These are phyloP conservation scores for Batrachochytrium dendrobatidis DNA, from an alignment of 371 early-diverging fungal species.

Conservation along the genomic window DNA sequence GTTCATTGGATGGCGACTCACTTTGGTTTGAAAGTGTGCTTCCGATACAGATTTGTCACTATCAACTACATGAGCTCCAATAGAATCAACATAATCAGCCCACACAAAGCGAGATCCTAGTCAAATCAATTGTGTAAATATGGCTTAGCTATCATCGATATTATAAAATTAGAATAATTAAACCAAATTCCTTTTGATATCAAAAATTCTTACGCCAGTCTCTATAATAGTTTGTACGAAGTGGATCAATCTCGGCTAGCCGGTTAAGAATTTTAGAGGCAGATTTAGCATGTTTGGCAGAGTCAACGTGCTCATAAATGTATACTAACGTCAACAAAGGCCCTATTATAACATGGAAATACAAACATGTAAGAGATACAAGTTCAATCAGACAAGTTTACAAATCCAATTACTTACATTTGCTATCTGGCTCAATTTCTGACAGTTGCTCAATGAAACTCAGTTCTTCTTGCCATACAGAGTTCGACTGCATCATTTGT, in stretches of 20 bases:
- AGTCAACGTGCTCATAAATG: constrained; percentile 19
- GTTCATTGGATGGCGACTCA: no score
- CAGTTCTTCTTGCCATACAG: constrained; percentile 50
- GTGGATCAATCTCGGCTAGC: constrained; percentile 49
- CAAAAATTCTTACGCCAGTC: constrained; percentile 60
- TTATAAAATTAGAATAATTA: no score
- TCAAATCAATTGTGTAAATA: no score
- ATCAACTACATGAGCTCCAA: no score
- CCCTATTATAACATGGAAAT: constrained; percentile 10
- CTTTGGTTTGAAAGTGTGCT: no score
- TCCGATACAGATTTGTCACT: no score
- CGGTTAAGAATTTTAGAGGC: constrained; percentile 38
- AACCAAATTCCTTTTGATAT: no score
- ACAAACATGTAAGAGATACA: not conserved
- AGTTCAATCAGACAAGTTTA: constrained; percentile 3
- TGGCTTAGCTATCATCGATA: no score
- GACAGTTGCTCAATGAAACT: constrained; percentile 63
- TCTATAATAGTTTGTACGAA: constrained; percentile 53
- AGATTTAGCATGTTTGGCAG: constrained; percentile 6
- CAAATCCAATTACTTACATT: constrained; percentile 53
- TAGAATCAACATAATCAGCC: no score
- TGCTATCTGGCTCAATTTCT: constrained; percentile 81
- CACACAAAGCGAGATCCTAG: no score
- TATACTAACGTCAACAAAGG: constrained; percentile 27
- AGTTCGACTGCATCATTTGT: constrained; percentile 5